A percentile compares a stretch with the other conserved stretches of the same genome.
Evolutionary conservation across 2,329 filamentous ascomycete species (phyloP).

Genomic region (Claviceps monticola): DNA sequence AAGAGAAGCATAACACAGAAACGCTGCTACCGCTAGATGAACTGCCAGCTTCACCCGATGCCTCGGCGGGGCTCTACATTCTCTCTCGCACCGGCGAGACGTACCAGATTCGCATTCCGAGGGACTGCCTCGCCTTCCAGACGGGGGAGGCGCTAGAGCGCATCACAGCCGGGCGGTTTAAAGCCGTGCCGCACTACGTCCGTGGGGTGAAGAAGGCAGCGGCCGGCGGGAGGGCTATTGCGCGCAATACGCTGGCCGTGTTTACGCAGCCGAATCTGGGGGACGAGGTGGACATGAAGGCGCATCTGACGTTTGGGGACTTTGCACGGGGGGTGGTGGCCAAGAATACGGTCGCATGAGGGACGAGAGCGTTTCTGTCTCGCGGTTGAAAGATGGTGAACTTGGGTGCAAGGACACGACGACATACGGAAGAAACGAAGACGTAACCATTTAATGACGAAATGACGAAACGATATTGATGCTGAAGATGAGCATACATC

Average conservation of each 20-base stretch:
- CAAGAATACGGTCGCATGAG: conserved; percentile 39
- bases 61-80: conserved; percentile 84
- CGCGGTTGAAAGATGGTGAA: too few relatives aligned
- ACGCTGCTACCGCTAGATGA: conserved; percentile 47
- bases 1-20: not conserved
- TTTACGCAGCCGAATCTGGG: conserved; percentile 93
- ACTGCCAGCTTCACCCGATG: conserved; percentile 63
- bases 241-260: conserved; percentile 81
- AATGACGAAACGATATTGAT: too few relatives aligned
- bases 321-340: conserved; percentile 52
- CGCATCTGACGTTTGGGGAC: conserved; percentile 57
- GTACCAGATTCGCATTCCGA: conserved; percentile 84
- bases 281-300: conserved; percentile 58
- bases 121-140: conserved; percentile 88
- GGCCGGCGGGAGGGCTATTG: conserved; percentile 39
- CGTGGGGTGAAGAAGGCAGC: conserved; percentile 50
- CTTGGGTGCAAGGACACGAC: too few relatives aligned
- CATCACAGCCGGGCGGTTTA: conserved; percentile 84
- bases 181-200: conserved; percentile 92
- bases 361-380: too few relatives aligned
- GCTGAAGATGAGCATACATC: too few relatives aligned
- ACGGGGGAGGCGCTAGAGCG: conserved; percentile 84
- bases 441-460: too few relatives aligned
- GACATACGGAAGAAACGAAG: too few relatives aligned
- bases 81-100: conserved; percentile 68